phyloP scores from a whole-genome alignment of 2,329 filamentous ascomycete species.

The Pseudogymnoascus destructans region DNA sequence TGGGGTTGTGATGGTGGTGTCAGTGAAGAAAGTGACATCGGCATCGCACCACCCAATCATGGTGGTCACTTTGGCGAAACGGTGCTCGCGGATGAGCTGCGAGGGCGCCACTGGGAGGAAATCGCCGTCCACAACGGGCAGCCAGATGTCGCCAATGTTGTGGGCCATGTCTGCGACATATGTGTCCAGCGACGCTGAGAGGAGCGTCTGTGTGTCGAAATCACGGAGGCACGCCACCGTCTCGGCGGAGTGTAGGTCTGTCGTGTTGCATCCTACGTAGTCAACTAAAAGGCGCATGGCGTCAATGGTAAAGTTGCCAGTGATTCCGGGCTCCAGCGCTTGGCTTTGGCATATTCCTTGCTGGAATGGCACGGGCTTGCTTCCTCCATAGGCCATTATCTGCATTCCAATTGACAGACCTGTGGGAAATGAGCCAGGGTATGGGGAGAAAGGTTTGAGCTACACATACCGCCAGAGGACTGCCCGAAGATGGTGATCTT shows the following conservation, averaged over 20 bases:
- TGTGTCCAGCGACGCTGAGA: conserved; percentile 33
- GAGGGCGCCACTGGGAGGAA: conserved; percentile 12
- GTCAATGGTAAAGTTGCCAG: conserved; percentile 34
- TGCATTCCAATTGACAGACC: conserved; percentile 34
- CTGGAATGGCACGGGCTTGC: conserved; percentile 32
- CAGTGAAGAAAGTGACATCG: conserved; percentile 9
- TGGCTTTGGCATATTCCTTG: conserved; percentile 35
- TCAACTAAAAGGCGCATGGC: conserved; percentile 33
- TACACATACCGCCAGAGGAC: conserved; percentile 43
- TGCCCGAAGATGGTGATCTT: conserved; percentile 49
- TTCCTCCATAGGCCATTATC: conserved; percentile 35
- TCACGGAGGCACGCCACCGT: conserved; percentile 35
- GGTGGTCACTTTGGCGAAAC: conserved; percentile 12
- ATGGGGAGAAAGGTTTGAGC: conserved; percentile 2
- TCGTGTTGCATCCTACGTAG: conserved; percentile 32
- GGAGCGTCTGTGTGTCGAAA: conserved; percentile 31
- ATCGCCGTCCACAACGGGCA: conserved; percentile 17
- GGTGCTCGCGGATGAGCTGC: conserved; percentile 9
- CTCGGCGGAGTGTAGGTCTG: conserved; percentile 30
- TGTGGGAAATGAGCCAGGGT: conserved; percentile 32
- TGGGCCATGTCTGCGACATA: conserved; percentile 29
- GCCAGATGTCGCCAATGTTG: conserved; percentile 40
- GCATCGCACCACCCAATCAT: conserved; percentile 14
- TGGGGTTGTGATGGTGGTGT: not conserved
- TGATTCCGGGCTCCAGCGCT: conserved; percentile 38